These are phyloP conservation scores for Hypoxylon sp. DNA, from an alignment of 2,329 filamentous ascomycete species.

Conservation along the genomic window DNA sequence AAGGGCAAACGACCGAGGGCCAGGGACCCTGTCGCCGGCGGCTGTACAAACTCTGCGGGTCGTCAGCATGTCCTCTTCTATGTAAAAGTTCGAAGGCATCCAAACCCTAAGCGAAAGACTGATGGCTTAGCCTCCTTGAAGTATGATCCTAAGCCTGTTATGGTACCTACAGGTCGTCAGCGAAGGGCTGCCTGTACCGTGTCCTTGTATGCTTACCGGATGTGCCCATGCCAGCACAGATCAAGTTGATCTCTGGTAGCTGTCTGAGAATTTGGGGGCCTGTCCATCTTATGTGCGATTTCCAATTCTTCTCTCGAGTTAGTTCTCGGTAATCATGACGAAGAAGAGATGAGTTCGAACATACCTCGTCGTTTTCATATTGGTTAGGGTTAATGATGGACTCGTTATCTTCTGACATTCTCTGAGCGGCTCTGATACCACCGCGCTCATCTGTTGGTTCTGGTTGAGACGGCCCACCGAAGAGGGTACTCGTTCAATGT, in stretches of 20 bases:
- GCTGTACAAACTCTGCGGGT: constrained; percentile 67
- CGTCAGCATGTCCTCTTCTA: constrained; percentile 11
- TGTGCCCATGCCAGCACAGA: constrained; percentile 72
- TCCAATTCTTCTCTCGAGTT: constrained; percentile 61
- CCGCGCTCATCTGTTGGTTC: constrained; percentile 68
- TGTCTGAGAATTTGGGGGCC: constrained; percentile 71
- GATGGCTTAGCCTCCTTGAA: constrained; percentile 66
- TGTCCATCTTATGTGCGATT: constrained; percentile 70
- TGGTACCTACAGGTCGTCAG: constrained; percentile 53
- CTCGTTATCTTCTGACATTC: constrained; percentile 59
- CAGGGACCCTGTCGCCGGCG: constrained; percentile 70
- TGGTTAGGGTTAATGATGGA: constrained; percentile 68
- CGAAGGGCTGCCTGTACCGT: constrained; percentile 38
- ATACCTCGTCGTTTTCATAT: constrained; percentile 66
- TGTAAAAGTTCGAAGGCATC: background rate
- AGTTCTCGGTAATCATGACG: constrained; percentile 1
- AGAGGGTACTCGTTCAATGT: constrained; percentile 61
- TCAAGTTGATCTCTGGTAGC: constrained; percentile 68
- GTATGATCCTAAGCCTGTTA: constrained; percentile 66
- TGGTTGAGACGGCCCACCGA: constrained; percentile 71
- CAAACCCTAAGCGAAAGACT: constrained; percentile 56
- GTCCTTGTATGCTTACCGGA: constrained; percentile 61
- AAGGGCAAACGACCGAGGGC: constrained; percentile 67
- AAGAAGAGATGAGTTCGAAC: background rate
- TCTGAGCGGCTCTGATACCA: constrained; percentile 65